Base-by-base conservation (phyloP, 257 asterid species). In the Marsdenia floribunda region DNA sequence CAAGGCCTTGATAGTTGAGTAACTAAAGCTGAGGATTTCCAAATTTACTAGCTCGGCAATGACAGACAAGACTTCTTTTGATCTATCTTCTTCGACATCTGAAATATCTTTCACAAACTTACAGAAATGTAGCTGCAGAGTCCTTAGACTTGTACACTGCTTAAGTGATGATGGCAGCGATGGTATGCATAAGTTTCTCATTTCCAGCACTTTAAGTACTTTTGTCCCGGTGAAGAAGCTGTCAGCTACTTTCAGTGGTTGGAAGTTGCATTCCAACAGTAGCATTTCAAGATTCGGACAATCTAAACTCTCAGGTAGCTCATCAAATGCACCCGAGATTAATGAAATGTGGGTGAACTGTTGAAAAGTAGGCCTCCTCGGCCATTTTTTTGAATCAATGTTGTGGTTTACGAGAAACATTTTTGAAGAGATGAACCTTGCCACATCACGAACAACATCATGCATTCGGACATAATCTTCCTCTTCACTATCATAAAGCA, bases 391-490 rank as follows among this genome's bases (percentile, higher is more conserved):
- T 1, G 42, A 58, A 14, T 46, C 37, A 22, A 8, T 44, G 58
- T 37, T 66, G 37, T 64, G 73, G 67, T 74, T 42, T 21, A 73
- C 7, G 55, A 74, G n/a, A 24, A 73, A 69, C 7, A 0, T 11
- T 21, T 60, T 37, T 6, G 78, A 65, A 40, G 76, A 69, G 12
- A 81, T n/a, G 8, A 19, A 73, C 12, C 60, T 19, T n/a, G 76
- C 84, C 61, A 80, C 70, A 18, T 42, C 81, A 49, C 81, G 70
- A 33, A 73, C 16, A 73, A 80, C 76, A 40, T 54, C 55, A 60
- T 75, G 70, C 72, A 67, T 49, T 46, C 38, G 46, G 19, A 73
- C 77, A 73, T 42, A 44, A 22, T 61, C 18, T 38, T 42, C 42
- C 2, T 58, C 57, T 16, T 53, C 21, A 19, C 10, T 12, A 58